phyloP scores from a whole-genome alignment of 306 rosid species.

The Quercus gilva region DNA sequence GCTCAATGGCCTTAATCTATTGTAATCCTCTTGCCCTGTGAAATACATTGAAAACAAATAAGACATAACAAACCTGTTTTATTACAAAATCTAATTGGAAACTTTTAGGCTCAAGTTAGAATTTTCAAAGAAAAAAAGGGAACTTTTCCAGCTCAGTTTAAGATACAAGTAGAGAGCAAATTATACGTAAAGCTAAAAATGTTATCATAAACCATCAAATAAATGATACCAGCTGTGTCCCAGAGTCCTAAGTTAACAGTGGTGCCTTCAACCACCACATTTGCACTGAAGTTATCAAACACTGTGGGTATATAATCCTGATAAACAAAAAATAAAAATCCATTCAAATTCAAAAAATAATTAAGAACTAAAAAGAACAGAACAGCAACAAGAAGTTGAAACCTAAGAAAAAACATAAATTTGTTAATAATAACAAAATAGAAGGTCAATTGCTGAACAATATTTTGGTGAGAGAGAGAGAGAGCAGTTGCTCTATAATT shows the following conservation, averaged over 20 bases:
- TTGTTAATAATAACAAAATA: background rate
- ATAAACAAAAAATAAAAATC: conserved; percentile 6
- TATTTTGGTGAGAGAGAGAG: background rate
- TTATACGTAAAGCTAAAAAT: background rate
- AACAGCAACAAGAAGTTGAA: conserved; percentile 4
- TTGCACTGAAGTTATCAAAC: conserved; percentile 94
- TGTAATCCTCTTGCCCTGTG: conserved; percentile 93
- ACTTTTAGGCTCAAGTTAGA: background rate
- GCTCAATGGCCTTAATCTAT: conserved; percentile 89
- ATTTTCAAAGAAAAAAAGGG: no score
- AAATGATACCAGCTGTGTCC: conserved; percentile 83
- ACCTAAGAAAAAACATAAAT: conserved; percentile 4
- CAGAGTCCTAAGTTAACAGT: conserved; percentile 91
- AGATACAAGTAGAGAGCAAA: background rate
- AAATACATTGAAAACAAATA: conserved; percentile 25
- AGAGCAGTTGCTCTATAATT: background rate
- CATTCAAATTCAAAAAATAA: background rate
- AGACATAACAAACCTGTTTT: conserved; percentile 8
- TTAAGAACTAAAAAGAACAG: conserved; percentile 11
- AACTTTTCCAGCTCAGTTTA: background rate
- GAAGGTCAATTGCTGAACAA: background rate
- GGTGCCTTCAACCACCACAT: conserved; percentile 81
- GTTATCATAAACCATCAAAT: background rate
- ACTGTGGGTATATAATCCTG: conserved; percentile 94
- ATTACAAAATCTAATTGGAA: background rate